Percentiles rank a stretch among this genome's conserved stretches.
Conservation (phyloP, 2,329 filamentous ascomycete genomes). For the Aspergillus latus region DNA sequence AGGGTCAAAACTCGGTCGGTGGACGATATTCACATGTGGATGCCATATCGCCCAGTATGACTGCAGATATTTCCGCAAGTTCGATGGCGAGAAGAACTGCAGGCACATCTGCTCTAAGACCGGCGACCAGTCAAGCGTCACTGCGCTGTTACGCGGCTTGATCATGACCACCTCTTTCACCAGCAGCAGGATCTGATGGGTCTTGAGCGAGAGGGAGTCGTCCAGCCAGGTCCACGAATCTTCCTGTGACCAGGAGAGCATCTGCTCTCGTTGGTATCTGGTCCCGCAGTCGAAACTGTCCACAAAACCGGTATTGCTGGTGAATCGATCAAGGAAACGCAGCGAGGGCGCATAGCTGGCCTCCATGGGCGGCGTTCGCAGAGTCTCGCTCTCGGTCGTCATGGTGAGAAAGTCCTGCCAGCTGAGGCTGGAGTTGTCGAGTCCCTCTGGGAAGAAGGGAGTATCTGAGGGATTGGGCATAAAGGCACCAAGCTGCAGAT, state of each 20-base stretch:
- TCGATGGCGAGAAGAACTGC: constrained; percentile 25
- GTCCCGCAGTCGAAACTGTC: constrained; percentile 41
- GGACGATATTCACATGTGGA: constrained; percentile 39
- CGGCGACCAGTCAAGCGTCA: constrained; percentile 34
- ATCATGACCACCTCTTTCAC: constrained; percentile 37
- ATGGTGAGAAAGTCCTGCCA: constrained; percentile 5
- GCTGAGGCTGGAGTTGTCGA: constrained; percentile 1
- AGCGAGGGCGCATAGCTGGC: constrained; percentile 15
- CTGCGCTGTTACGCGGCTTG: constrained; percentile 37
- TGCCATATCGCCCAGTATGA: constrained; percentile 42
- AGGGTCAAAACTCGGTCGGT: constrained; percentile 38
- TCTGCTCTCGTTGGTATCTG: constrained; percentile 30
- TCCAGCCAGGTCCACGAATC: constrained; percentile 24
- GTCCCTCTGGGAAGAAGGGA: neutral
- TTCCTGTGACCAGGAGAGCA: constrained; percentile 14
- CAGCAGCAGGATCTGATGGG: constrained; percentile 38
- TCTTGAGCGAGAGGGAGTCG: constrained; percentile 36
- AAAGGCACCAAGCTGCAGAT: neutral
- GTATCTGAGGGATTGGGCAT: neutral
- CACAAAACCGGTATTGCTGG: constrained; percentile 37
- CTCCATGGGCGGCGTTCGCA: neutral
- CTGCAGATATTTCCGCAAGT: constrained; percentile 33
- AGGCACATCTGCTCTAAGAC: constrained; percentile 29
- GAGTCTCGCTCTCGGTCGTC: neutral
- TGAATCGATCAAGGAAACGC: constrained; percentile 38